These are phyloP conservation scores for Podila epigama DNA, from an alignment of 192 early-diverging fungal species.

Conservation along the genomic window DNA sequence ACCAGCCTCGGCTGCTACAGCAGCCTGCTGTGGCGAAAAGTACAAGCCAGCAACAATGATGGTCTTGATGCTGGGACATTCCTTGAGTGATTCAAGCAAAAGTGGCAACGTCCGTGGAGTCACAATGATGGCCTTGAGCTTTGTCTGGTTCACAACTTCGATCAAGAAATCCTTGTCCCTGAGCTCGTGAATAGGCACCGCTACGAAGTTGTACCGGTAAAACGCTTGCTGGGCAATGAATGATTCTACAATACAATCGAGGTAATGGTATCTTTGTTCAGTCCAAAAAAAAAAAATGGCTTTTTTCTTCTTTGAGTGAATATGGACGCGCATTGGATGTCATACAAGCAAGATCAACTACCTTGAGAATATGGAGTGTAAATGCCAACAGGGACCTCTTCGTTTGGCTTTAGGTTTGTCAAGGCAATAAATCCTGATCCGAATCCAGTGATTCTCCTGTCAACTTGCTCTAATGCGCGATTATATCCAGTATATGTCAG, in stretches of 20 bases:
- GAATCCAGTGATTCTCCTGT: slow-evolving; percentile 42
- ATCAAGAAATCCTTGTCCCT: slow-evolving; percentile 26
- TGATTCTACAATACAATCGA: slow-evolving; percentile 17
- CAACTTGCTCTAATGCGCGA: slow-evolving; percentile 45
- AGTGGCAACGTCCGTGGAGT: slow-evolving; percentile 22
- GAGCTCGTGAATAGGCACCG: slow-evolving; percentile 45
- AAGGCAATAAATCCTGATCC: slow-evolving; percentile 46
- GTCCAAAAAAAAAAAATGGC: too few relatives aligned
- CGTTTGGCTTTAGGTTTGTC: slow-evolving; percentile 40
- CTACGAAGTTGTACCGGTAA: slow-evolving; percentile 44
- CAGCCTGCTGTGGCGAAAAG: slow-evolving; percentile 20
- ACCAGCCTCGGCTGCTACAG: slow-evolving; percentile 15
- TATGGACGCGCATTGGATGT: too few relatives aligned
- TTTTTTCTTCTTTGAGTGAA: too few relatives aligned
- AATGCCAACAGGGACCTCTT: slow-evolving; percentile 42
- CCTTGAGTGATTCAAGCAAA: slow-evolving; percentile 21
- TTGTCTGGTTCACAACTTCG: slow-evolving; percentile 41
- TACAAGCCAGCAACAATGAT: slow-evolving; percentile 29
- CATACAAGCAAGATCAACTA: slow-evolving; percentile 18
- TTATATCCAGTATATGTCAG: too few relatives aligned
- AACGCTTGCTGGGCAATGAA: slow-evolving; percentile 43
- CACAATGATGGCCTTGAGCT: slow-evolving; percentile 44
- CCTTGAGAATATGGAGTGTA: slow-evolving; percentile 50
- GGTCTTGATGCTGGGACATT: slow-evolving; percentile 25
- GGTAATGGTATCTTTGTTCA: too few relatives aligned